These are phyloP conservation scores for Thermothielavioides terrestris DNA, from an alignment of 495 filamentous ascomycete species.

Conservation along the genomic window DNA sequence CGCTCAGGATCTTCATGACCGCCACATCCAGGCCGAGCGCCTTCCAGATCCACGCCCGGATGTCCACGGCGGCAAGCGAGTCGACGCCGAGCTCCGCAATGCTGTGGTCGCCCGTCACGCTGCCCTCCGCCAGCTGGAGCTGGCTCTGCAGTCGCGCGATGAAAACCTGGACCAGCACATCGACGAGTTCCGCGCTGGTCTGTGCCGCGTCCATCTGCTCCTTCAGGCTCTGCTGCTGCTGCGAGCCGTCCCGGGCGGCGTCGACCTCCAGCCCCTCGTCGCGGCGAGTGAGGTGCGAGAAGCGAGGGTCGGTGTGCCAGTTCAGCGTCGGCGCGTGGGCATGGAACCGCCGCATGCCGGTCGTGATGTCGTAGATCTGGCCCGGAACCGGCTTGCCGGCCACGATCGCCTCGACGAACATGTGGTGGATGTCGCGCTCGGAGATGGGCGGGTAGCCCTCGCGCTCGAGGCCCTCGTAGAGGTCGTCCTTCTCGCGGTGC, in stretches of 20 bases:
- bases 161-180: slow-evolving; percentile 20
- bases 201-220: slow-evolving; percentile 17
- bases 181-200: slow-evolving; percentile 11
- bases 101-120: slow-evolving; percentile 18
- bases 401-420: slow-evolving; percentile 50
- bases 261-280: slow-evolving; percentile 7
- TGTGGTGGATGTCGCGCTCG: slow-evolving; percentile 51
- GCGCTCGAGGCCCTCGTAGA: slow-evolving; percentile 35
- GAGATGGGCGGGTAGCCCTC: slow-evolving; percentile 47
- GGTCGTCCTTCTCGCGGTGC: slow-evolving; percentile 35
- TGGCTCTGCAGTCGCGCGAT: slow-evolving; percentile 20
- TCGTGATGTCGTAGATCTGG: slow-evolving; percentile 28
- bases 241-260: neutral
- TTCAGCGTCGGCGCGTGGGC: slow-evolving; percentile 17
- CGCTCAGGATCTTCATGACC: slow-evolving; percentile 44
- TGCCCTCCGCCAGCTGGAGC: slow-evolving; percentile 24
- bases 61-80: slow-evolving; percentile 42
- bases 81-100: slow-evolving; percentile 37
- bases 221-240: slow-evolving; percentile 11
- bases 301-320: slow-evolving; percentile 37
- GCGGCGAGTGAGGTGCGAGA: slow-evolving; percentile 24
- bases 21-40: slow-evolving; percentile 37
- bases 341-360: slow-evolving; percentile 31
- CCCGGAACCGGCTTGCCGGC: slow-evolving; percentile 25
- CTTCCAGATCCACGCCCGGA: slow-evolving; percentile 40